Conservation (phyloP, 768 basidiomycete genomes). For the Kwoniella sp. region DNA sequence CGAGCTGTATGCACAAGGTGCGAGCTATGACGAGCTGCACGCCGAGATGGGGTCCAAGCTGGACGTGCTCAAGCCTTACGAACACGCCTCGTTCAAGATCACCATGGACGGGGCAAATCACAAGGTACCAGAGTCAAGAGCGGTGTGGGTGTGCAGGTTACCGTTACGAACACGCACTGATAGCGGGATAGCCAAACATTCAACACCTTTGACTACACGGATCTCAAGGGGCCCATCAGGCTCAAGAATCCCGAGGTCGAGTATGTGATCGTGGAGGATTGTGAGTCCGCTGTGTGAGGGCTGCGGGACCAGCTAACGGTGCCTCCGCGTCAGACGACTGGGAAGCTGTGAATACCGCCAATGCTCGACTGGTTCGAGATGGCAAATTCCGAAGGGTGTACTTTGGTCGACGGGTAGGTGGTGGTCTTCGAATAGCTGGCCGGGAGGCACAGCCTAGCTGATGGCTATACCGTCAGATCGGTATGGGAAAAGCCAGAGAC, state of each 20-base stretch:
- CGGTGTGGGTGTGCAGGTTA: constrained; percentile 16
- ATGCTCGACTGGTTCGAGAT: constrained; percentile 20
- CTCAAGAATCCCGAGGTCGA: constrained; percentile 73
- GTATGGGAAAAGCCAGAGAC: constrained; percentile 54
- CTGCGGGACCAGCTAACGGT: constrained; percentile 4
- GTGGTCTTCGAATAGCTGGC: too few relatives aligned
- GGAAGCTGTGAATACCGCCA: constrained; percentile 6
- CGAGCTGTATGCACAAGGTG: constrained; percentile 70
- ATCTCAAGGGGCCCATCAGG: constrained; percentile 70
- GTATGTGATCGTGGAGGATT: constrained; percentile 79
- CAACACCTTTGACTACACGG: constrained; percentile 81
- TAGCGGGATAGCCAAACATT: constrained; percentile 53
- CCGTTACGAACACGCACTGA: too few relatives aligned
- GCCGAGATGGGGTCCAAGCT: constrained; percentile 56
- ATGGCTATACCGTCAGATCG: constrained; percentile 23
- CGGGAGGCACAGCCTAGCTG: not conserved
- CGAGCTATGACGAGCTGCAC: constrained; percentile 68
- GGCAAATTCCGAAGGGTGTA: constrained; percentile 39
- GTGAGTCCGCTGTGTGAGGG: constrained; percentile 53
- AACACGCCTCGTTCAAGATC: constrained; percentile 71
- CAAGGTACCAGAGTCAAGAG: constrained; percentile 15
- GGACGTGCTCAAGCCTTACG: constrained; percentile 58
- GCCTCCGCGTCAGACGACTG: constrained; percentile 17
- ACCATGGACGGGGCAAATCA: constrained; percentile 57
- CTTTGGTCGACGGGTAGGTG: constrained; percentile 44